Evolutionary conservation across 2,329 filamentous ascomycete species (phyloP), one percentile per base, ranked within the genome.

Genomic region (Ambrosiella cleistominuta): DNA sequence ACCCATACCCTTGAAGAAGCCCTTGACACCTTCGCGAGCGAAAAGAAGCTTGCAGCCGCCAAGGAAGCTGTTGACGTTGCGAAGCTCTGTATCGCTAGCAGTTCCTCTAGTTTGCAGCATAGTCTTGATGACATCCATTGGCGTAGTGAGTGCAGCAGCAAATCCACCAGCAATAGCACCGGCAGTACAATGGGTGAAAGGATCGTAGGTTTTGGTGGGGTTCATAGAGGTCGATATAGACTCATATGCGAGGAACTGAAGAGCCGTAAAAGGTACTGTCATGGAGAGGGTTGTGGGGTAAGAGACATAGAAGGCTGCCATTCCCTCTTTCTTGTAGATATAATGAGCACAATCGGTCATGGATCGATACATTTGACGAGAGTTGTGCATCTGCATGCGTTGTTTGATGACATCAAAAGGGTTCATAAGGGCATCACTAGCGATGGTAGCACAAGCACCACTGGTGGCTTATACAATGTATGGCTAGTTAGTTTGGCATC

Each of bases 361-460:
- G 19, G 86, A 89, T 65, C 83, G 85, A 73, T 97, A 95, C 74
- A 84, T 82, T 64, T 79, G 81, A 64, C 83, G 82, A n/a, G 91
- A 97, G 66, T 93, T 86, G 69, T 95, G 88, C 61, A 98, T 86
- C 71, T 98, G 93, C 93, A 98, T 98, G 66, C 93, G 87, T 71
- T 98, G 93, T 74, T 98, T 98, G 75, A 98, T 95, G 62, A 98
- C 93, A 73, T 98, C 93, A 69, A 98, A 98, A 19, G 93, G 93
- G 68, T 97, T 98, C 93, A 98, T 98, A 64, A 98, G 81, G 57
- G 93, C 93, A 75, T 98, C 93, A 69, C 90, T 96, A 40, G 91
- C 88, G 69, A 97, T 96, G 7, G 93, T 97, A 63, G 93, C 93
- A 65, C 87, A 87, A 61, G 93, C 91, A 71, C 93, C 93, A 68